Evolutionary conservation across 2,329 filamentous ascomycete species (phyloP).

Genomic region (Phoma sp.): DNA sequence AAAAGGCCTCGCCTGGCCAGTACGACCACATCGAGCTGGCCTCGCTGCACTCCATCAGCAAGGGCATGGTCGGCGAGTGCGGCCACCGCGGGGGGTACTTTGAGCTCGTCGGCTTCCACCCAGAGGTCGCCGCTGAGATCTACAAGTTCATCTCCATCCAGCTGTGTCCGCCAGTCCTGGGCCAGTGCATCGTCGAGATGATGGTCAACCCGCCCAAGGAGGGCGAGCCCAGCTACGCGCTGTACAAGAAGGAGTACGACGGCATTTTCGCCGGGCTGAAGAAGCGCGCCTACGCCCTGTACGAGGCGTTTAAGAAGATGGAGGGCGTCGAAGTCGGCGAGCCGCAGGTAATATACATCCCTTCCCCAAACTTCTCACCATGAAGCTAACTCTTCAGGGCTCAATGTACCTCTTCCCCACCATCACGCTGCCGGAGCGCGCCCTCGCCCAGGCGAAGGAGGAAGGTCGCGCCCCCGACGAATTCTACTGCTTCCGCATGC

Average conservation of each 20-base stretch:
- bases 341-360: constrained; percentile 63
- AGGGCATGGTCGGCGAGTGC: constrained; percentile 99
- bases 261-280: constrained; percentile 79
- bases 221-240: constrained; percentile 81
- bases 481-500: constrained; percentile 89
- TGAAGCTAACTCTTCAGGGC: constrained; percentile 61
- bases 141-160: constrained; percentile 99
- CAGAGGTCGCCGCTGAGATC: constrained; percentile 85
- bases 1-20: constrained; percentile 69
- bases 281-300: constrained; percentile 81
- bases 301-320: constrained; percentile 91
- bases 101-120: constrained; percentile 89
- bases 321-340: constrained; percentile 90
- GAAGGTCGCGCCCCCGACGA: constrained; percentile 83
- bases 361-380: too few relatives aligned
- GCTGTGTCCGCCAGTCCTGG: constrained; percentile 92
- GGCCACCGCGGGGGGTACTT: constrained; percentile 98
- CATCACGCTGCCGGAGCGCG: constrained; percentile 79
- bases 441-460: constrained; percentile 73
- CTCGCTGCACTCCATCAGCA: constrained; percentile 91
- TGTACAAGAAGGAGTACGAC: constrained; percentile 86
- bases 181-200: constrained; percentile 94
- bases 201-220: constrained; percentile 94
- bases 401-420: constrained; percentile 99
- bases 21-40: constrained; percentile 89